Conservation (phyloP, 345 rosid species). For the Gynandropsis gynandra region DNA sequence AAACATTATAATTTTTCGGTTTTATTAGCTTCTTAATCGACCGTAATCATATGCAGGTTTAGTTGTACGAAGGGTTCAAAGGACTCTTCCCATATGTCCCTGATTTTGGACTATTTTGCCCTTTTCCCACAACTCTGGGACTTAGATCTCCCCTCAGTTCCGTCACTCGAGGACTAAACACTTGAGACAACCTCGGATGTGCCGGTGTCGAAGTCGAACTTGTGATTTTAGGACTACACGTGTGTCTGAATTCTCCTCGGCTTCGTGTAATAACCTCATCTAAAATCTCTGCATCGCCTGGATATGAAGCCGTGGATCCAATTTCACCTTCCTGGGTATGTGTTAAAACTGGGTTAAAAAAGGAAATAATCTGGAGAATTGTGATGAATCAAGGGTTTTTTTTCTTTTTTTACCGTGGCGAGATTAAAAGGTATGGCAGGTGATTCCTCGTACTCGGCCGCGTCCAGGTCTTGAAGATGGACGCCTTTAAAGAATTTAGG, state of each 20-base stretch:
- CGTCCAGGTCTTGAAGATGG: slow-evolving; percentile 75
- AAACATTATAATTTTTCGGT: slow-evolving; percentile 23
- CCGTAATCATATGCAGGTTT: slow-evolving; percentile 19
- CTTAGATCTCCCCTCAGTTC: slow-evolving; percentile 62
- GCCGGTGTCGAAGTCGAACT: slow-evolving; percentile 64
- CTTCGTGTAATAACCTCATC: slow-evolving; percentile 87
- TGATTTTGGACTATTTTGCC: slow-evolving; percentile 40
- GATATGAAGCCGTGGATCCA: slow-evolving; percentile 45
- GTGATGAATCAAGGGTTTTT: too few species aligned
- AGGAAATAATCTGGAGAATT: slow-evolving; percentile 2
- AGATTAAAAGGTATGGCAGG: slow-evolving; percentile 65
- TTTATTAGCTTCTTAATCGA: slow-evolving; percentile 8
- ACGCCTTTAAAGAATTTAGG: slow-evolving; percentile 69
- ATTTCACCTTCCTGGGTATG: slow-evolving; percentile 46
- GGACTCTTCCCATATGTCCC: slow-evolving; percentile 72
- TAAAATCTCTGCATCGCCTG: slow-evolving; percentile 64
- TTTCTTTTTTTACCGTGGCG: slow-evolving; percentile 50
- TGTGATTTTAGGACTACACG: slow-evolving; percentile 62
- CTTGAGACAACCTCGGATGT: slow-evolving; percentile 37
- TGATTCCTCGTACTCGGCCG: slow-evolving; percentile 75
- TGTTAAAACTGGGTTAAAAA: not conserved
- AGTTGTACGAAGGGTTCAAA: slow-evolving; percentile 33
- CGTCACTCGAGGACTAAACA: slow-evolving; percentile 52
- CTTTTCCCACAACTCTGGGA: slow-evolving; percentile 39
- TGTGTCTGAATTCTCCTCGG: slow-evolving; percentile 84